Percentiles rank a stretch among this genome's conserved stretches.
These are phyloP conservation scores for Hyaloscypha hepaticicola DNA, from an alignment of 495 filamentous ascomycete species.

Conservation along the genomic window DNA sequence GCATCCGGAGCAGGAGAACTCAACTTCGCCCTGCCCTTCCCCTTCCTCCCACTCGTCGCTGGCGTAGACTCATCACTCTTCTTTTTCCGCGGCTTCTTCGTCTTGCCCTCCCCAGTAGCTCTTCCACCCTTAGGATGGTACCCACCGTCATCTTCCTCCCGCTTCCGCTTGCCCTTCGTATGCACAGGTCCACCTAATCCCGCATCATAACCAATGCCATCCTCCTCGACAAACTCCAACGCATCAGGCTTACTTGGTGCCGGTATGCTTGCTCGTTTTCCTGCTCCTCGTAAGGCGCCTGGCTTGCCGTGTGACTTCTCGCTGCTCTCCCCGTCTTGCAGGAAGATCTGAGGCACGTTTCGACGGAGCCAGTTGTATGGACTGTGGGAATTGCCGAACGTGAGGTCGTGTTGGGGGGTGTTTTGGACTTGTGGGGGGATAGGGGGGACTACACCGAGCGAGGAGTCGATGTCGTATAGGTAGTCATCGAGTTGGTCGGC, in stretches of 20 bases:
- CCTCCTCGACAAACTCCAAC: slow-evolving; percentile 34
- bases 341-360: slow-evolving; percentile 78
- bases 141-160: slow-evolving; percentile 56
- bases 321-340: slow-evolving; percentile 71
- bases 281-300: slow-evolving; percentile 38
- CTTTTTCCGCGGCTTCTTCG: slow-evolving; percentile 26
- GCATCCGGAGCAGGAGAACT: slow-evolving; percentile 14
- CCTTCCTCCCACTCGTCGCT: slow-evolving; percentile 4
- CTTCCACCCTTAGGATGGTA: slow-evolving; percentile 59
- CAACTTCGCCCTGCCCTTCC: slow-evolving; percentile 14
- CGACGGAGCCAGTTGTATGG: slow-evolving; percentile 89
- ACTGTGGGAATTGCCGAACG: slow-evolving; percentile 74
- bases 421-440: slow-evolving; percentile 7
- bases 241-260: slow-evolving; percentile 32
- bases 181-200: slow-evolving; percentile 39
- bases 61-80: slow-evolving; percentile 16
- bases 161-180: slow-evolving; percentile 50
- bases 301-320: slow-evolving; percentile 55
- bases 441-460: slow-evolving; percentile 45
- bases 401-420: slow-evolving; percentile 45
- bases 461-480: slow-evolving; percentile 66
- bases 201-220: slow-evolving; percentile 34
- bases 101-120: slow-evolving; percentile 15
- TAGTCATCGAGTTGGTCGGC: slow-evolving; percentile 81
- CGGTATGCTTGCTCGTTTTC: slow-evolving; percentile 40